Evolutionary conservation across 164 flowering plant genomes (phyloP), one percentile per base, ranked within the genome.

Genomic region (Macadamia integrifolia): DNA sequence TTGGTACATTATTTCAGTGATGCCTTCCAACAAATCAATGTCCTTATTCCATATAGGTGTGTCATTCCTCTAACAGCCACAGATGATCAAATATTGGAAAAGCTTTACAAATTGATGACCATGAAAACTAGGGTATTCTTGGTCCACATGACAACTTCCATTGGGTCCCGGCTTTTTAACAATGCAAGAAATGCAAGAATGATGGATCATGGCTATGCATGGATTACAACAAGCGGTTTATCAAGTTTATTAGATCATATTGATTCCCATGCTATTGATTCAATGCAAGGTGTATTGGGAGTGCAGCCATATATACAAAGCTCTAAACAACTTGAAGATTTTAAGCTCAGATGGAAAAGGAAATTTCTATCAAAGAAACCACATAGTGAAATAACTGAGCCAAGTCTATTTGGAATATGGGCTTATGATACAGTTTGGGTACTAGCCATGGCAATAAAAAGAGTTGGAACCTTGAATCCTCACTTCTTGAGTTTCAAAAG

Each of bases 341-440:
- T 79, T 42, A 59, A 7, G 3, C 6, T 6, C 9, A 49, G 71
- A 43, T 79, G 75, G 82, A 66, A 18, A 57, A 66, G 61, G 3
- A 42, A 52, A 13, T 40, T 72, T 53, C 52, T 1, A 3, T 31
- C 56, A 7, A 67, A 62, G 49, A 29, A 74, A 6, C 68, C 66
- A 13, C 32, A 69, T 32, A 35, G 48, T 6, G 23, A 52, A 13
- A 11, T 9, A n/a, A 0, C 55, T 28, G 62, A 67, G 11, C 48
- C 73, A 9, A 72, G 59, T 43, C 31, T 74, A 3, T 74, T 69
- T 58, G 84, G 84, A 6, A n/a, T 85, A 30, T 75, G 84, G 85
- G 88, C 86, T 3, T 83, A 87, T 73, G 88, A 87, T 71, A 65
- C 83, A 0, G 62, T 64, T 6, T 67, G 61, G 42, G 79, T 81